Percentiles rank a stretch among this genome's conserved stretches.
Evolutionary conservation across 1,139 yeast genomes (phyloP).

Genomic region (Lodderomyces oxycetoniae): DNA sequence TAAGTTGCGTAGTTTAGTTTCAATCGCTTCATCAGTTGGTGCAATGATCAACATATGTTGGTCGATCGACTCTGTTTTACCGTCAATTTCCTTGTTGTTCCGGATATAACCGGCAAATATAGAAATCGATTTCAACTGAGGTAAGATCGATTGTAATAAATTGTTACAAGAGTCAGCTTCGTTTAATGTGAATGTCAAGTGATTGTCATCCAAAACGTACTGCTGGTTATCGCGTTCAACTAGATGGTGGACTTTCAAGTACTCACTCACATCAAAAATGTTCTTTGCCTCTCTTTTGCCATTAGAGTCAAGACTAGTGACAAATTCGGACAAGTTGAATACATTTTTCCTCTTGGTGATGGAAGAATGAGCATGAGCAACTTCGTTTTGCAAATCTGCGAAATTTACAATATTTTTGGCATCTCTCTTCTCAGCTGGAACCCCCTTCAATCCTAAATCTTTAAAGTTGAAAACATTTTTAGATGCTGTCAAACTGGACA

Average conservation of each 20-base stretch:
- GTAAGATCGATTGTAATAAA: slow-evolving; percentile 33
- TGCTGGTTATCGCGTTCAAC: neutral
- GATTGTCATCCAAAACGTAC: neutral
- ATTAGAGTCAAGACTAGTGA: slow-evolving; percentile 1
- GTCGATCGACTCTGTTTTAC: slow-evolving; percentile 34
- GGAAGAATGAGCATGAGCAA: neutral
- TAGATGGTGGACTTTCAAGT: neutral
- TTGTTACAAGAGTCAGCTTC: slow-evolving; percentile 13
- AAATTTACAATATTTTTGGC: slow-evolving; percentile 16
- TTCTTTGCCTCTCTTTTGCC: slow-evolving; percentile 20
- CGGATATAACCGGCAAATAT: slow-evolving; percentile 55
- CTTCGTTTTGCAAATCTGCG: neutral
- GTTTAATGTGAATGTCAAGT: slow-evolving; percentile 10
- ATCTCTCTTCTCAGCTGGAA: slow-evolving; percentile 16
- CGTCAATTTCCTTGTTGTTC: slow-evolving; percentile 42
- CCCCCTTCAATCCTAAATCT: slow-evolving; percentile 22
- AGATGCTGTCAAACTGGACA: slow-evolving; percentile 6
- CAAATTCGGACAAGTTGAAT: slow-evolving; percentile 2
- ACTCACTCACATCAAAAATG: slow-evolving; percentile 13
- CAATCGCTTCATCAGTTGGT: slow-evolving; percentile 55
- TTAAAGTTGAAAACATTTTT: slow-evolving; percentile 20
- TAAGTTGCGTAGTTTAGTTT: slow-evolving; percentile 23
- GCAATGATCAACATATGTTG: slow-evolving; percentile 50
- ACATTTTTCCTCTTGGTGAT: slow-evolving; percentile 1
- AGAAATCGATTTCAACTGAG: slow-evolving; percentile 42